Base-by-base conservation (phyloP, 148 eudicot genomes). In the Rhododendron ovatum region DNA sequence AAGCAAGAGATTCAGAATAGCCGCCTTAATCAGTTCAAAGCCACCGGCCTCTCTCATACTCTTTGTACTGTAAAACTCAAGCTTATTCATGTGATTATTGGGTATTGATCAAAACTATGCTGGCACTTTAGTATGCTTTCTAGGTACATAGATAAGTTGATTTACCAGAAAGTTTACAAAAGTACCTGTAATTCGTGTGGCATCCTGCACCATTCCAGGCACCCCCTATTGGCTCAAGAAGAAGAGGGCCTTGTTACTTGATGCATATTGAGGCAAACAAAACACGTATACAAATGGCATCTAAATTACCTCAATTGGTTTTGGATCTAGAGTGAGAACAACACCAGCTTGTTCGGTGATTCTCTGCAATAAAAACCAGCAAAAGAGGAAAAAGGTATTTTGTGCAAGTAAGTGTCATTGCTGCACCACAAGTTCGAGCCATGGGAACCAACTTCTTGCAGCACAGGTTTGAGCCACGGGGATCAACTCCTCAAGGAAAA, bases 141-240 rank as follows among this genome's bases (percentile, higher is more conserved):
- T 41, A 74, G 4, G 33, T 22, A 18, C 6, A 24, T 7, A 24
- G 43, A 53, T 3, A 35, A 76, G 28, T 73, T 45, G 10, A 30
- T 83, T 1, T 35, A 13, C 13, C 9, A 43, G 45, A 53, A 43
- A 80, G 35, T 33, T 33, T 50, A 69, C 22, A 2, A 24, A 82
- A 76, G 37, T 91, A 97, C 99, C 99, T 97, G 91, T 93, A 97
- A 55, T 97, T 97, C 84, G 98, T 94, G 90, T 97, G 99, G 82
- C 98, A 95, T 69, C 99, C 99, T 71, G 98, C 99, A 84, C 99
- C 99, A 84, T 97, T 97, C 99, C 99, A 97, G 87, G 95, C 99
- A n/a, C 99, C 99, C 99, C 35, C 35, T 97, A 91, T 80, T 18
- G 53, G 69, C 73, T 0, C 84, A 84, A 78, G 63, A 75, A 48